Base-by-base conservation (phyloP, 2,329 filamentous ascomycete species). In the Ceratocystis destructans region DNA sequence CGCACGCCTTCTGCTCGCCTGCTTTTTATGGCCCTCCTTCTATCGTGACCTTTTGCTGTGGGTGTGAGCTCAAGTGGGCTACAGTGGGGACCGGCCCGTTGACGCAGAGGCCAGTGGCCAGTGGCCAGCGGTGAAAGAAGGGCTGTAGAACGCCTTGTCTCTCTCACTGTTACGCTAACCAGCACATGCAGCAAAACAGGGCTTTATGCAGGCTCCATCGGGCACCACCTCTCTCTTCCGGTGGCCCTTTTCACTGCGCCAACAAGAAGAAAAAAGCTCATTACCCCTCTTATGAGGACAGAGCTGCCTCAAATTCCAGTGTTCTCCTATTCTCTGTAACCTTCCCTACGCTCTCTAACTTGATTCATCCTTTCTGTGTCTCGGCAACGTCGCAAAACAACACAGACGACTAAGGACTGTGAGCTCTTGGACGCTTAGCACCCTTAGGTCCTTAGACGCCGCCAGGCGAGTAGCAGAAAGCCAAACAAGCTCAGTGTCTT, bases 311-410 rank as follows among this genome's bases (percentile, higher is more conserved):
- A 10, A 12, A 25, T 33, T 57, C 50, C 33, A 37, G 33, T 28
- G 25, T 12, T 31, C 50, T 57, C 17, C 15, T 15, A 10, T 57
- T 55, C 50, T 53, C 28, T 57, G 53, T 31, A 33, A 57, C 53
- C 53, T 28, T 57, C 25, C 53, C 53, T 22, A n/a, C 53, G 15
- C 53, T 33, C 53, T 33, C 25, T 57, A 57, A 57, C 53, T 33
- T 57, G 25, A 25, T 33, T 31, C 53, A 33, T 57, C 53, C 53
- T 57, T 17, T n/a, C 22, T 57, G 53, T 22, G 53, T 57, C 53
- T 57, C 53, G 53, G 53, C 53, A 57, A 57, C 53, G 53, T 57
- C 25, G 53, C 53, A 28, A 33, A 57, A 57, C 28, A 10, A 33
- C 25, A 57, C 15, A 15, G 28, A 12, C 25, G 25, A 22, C 8